Conservation (phyloP, 768 basidiomycete species). For the Omphalotus guepiniiformis region DNA sequence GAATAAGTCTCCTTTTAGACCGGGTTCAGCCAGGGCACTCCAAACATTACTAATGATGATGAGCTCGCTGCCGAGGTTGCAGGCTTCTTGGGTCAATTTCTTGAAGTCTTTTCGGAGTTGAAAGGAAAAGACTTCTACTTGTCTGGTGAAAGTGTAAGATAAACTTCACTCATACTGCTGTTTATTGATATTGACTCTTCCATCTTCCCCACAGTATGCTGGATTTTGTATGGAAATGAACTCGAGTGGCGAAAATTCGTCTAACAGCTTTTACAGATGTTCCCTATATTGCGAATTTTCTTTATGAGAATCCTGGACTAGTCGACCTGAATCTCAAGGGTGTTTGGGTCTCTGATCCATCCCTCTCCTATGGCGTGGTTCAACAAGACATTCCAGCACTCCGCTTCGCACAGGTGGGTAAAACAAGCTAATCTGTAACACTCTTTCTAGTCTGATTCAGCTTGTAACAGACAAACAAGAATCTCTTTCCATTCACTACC, state of each 20-base stretch:
- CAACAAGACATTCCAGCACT: constrained; percentile 66
- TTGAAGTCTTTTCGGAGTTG: constrained; percentile 68
- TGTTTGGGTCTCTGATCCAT: constrained; percentile 56
- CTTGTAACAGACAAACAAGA: constrained; percentile 41
- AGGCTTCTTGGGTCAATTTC: constrained; percentile 71
- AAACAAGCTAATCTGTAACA: background rate
- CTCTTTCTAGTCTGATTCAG: background rate
- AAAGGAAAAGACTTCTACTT: constrained; percentile 70
- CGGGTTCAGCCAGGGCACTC: constrained; percentile 64
- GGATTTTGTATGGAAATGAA: constrained; percentile 53
- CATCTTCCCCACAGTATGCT: constrained; percentile 48
- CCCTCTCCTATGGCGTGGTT: constrained; percentile 45
- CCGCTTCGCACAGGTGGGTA: constrained; percentile 42
- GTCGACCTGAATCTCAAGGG: constrained; percentile 51
- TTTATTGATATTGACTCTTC: background rate
- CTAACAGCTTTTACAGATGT: constrained; percentile 23
- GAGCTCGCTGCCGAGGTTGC: constrained; percentile 52
- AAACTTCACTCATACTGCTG: background rate
- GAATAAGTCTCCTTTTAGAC: constrained; percentile 30
- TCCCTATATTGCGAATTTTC: constrained; percentile 64
- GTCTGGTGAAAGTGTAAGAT: constrained; percentile 69
- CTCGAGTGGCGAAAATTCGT: background rate
- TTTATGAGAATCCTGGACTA: constrained; percentile 58
- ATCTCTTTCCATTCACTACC: constrained; percentile 57
- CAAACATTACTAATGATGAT: constrained; percentile 56